phyloP scores from a whole-genome alignment of 768 basidiomycete genomes.

The Boletus barrowsii region DNA sequence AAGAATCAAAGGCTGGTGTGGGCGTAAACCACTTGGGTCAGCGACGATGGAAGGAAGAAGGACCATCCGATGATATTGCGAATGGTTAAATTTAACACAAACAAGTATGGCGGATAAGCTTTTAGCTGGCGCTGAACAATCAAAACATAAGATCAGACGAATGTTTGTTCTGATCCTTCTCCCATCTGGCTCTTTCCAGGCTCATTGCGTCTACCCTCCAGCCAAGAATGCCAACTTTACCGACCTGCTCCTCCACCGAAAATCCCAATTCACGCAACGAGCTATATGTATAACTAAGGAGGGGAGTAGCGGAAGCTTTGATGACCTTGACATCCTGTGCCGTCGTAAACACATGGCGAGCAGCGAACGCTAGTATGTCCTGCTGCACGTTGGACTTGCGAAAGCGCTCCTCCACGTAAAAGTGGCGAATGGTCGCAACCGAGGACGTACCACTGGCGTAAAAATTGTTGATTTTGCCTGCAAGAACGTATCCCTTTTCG shows the following conservation, averaged over 20 bases:
- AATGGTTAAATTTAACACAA: background rate
- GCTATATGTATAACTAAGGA: conserved; percentile 48
- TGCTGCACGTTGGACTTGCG: conserved; percentile 55
- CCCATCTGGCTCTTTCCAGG: conserved; percentile 48
- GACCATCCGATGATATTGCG: conserved; percentile 21
- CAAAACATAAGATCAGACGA: conserved; percentile 4
- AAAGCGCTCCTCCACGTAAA: conserved; percentile 67
- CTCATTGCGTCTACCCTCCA: conserved; percentile 52
- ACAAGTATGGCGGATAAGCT: background rate
- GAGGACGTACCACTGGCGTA: conserved; percentile 38
- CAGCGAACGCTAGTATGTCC: conserved; percentile 62
- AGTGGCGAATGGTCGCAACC: conserved; percentile 69
- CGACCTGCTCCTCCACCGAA: conserved; percentile 38
- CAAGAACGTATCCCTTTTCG: conserved; percentile 12
- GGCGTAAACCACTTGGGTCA: conserved; percentile 18
- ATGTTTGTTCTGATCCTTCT: conserved; percentile 23
- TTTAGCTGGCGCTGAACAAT: background rate
- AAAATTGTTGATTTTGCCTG: conserved; percentile 13
- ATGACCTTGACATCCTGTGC: conserved; percentile 43
- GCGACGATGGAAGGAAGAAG: conserved; percentile 28
- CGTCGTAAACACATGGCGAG: conserved; percentile 53
- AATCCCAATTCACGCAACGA: conserved; percentile 52
- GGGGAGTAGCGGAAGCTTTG: conserved; percentile 44
- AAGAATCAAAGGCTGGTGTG: conserved; percentile 46
- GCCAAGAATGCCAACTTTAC: conserved; percentile 49